A percentile compares a stretch with the other conserved stretches of the same genome.
These are phyloP conservation scores for Lippia alba DNA, from an alignment of 305 asterid species.

Conservation along the genomic window DNA sequence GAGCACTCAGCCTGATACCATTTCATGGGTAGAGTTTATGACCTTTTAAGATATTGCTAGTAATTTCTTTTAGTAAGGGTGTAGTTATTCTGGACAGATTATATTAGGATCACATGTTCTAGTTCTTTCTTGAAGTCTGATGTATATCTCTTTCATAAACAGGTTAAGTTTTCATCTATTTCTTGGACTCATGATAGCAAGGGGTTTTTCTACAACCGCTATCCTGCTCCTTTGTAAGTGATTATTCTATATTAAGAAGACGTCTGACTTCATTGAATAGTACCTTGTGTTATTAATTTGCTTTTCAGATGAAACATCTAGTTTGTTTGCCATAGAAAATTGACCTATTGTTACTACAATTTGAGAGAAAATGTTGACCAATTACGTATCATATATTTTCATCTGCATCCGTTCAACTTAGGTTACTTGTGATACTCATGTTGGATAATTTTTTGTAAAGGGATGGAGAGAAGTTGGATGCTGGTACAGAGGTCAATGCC, in stretches of 20 bases:
- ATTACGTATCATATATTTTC: constrained; percentile 2
- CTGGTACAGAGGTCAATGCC: constrained; percentile 84
- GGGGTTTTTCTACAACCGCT: constrained; percentile 94
- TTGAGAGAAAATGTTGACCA: background rate
- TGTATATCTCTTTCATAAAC: constrained; percentile 27
- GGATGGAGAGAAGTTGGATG: constrained; percentile 76
- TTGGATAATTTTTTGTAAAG: constrained; percentile 48
- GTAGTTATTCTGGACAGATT: constrained; percentile 23
- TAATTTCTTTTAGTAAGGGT: background rate
- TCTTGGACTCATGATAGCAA: constrained; percentile 89
- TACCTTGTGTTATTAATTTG: background rate
- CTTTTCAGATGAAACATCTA: constrained; percentile 19
- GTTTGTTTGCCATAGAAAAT: constrained; percentile 8
- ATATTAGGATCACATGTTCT: background rate
- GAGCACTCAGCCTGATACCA: constrained; percentile 57
- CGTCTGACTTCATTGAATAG: constrained; percentile 25
- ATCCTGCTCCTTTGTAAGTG: constrained; percentile 84
- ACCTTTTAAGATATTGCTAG: constrained; percentile 10
- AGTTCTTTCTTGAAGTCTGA: constrained; percentile 5
- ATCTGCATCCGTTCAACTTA: constrained; percentile 15
- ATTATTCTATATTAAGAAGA: background rate
- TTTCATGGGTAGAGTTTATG: constrained; percentile 73
- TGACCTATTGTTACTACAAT: constrained; percentile 10
- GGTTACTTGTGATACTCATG: constrained; percentile 32
- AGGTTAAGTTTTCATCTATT: constrained; percentile 81